Evolutionary conservation across 108 stramenopile genomes (phyloP), one percentile per base, ranked within the genome.

Genomic region (Skeletonema tropicum): DNA sequence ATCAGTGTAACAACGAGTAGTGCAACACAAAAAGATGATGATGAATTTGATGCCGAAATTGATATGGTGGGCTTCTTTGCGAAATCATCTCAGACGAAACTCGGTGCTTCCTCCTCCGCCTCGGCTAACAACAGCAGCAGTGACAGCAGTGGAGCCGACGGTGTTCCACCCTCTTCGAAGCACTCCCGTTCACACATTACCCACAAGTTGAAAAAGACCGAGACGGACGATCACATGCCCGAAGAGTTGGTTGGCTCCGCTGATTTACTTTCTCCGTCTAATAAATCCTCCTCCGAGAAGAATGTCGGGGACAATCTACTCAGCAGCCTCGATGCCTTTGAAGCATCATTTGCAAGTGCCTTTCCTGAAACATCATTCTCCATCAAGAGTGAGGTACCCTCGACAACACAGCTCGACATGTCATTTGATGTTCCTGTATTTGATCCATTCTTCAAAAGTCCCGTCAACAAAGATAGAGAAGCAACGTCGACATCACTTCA

Each of bases 261-360:
- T 32, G 68, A 60, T 39, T 15, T 31, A 32, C 71, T 68, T 8
- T 62, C 60, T 46, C 66, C 65, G 3, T 11, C 57, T 38, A 9
- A 14, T 11, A n/a, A n/a, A n/a, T 13, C 57, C 25, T 13, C 57
- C 23, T 15, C 30, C 58, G 60, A 66, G 52, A 33, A 57, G 6
- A 30, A 13, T 35, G 65, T 36, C 10, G 65, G 77, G 46, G 64
- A 65, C 62, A 82, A 71, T 76, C 52, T 79, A n/a, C 57, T 81
- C 21, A 89, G 87, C 74, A 93, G 89, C 49, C 79, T 93, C 62
- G 92, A 90, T 66, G 92, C 89, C 19, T 93, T 93, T 74, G 92
- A 93, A 60, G 87, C 89, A 49, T 93, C 92, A 4, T 93, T 93
- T 80, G 69, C 77, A 10, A 88, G 83, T 19, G 82, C 82, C 41